Base-by-base conservation (phyloP, 2,329 filamentous ascomycete genomes). In the Claviceps sp. region DNA sequence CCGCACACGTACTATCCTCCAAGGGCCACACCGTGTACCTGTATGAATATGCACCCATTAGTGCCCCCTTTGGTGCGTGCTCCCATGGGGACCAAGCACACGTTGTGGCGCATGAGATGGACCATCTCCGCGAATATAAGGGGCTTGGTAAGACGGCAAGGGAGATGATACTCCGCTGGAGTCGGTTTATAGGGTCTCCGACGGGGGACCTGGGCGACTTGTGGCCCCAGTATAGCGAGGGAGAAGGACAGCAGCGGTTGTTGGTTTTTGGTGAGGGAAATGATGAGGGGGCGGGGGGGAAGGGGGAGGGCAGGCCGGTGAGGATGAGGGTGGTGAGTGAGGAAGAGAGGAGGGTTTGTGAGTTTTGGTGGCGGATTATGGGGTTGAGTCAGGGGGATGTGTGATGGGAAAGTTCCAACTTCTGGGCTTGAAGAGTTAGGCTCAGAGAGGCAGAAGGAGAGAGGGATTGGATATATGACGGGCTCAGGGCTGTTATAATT, bases 181-280 rank as follows among this genome's bases (percentile, higher is more conserved):
- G 38, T n/a, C 38, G 16, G 6, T 40, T 40, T n/a, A 7, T 40
- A 40, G 38, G 38, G 6, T 40, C 38, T 40, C 6, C 38, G 1
- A n/a, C 5, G 16, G n/a, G 38, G 38, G 6, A 40, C 14, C 6
- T 40, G 16, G 55, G 53, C 8, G 59, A 57, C 4, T 45, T 57
- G 5, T 77, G 73, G 74, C 67, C 71, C n/a, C 58, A 55, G 5
- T 77, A 72, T 53, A 16, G 44, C n/a, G 44, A 34, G 44, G 23
- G 7, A 16, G 14, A n/a, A 3, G 38, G 8, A n/a, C 14, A 45
- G 23, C 14, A 68, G 0, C 58, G 56, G 54, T 57, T 78, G 40
- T 65, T 79, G 58, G 69, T 83, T 3, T 84, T 84, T 63, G 80
- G 79, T 2, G 59, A 70, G 40, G 79, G 77, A 2, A 83, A 83